phyloP scores from a whole-genome alignment of 2,329 filamentous ascomycete species.

The Calonectria pseudoturangicola region DNA sequence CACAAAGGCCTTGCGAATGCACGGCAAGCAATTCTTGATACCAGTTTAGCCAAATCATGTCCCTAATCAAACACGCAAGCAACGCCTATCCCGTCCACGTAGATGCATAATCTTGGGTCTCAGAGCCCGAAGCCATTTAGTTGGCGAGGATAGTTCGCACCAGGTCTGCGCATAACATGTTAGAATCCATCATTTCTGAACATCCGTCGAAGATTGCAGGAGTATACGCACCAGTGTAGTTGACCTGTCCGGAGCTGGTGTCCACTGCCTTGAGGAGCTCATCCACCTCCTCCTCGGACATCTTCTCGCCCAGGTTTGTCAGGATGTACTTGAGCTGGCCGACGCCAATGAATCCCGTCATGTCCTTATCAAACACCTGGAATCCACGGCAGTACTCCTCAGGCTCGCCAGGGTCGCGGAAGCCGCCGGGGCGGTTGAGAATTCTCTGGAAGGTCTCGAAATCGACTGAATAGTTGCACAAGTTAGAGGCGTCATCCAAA shows the following conservation, averaged over 20 bases:
- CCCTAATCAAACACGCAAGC: conserved; percentile 57
- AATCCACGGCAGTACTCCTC: conserved; percentile 99
- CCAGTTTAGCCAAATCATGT: conserved; percentile 52
- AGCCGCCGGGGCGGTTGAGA: conserved; percentile 97
- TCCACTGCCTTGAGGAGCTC: conserved; percentile 99
- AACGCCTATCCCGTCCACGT: conserved; percentile 58
- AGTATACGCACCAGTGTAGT: conserved; percentile 85
- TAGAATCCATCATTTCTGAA: conserved; percentile 18
- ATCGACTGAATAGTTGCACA: conserved; percentile 79
- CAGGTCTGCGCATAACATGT: conserved; percentile 73
- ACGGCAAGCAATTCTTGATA: conserved; percentile 53
- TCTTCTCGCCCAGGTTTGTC: conserved; percentile 99
- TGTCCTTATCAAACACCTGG: conserved; percentile 99
- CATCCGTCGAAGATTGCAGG: not conserved
- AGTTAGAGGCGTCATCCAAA: conserved; percentile 39
- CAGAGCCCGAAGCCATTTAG: conserved; percentile 64
- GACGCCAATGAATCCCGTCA: conserved; percentile 98
- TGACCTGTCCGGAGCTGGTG: conserved; percentile 95
- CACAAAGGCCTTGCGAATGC: conserved; percentile 46
- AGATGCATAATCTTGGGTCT: conserved; percentile 57
- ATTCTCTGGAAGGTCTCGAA: conserved; percentile 98
- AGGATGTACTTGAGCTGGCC: conserved; percentile 98
- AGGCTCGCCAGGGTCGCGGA: conserved; percentile 97
- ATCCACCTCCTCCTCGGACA: conserved; percentile 98
- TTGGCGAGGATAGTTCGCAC: conserved; percentile 92